Evolutionary conservation across 495 filamentous ascomycete genomes (phyloP).

Genomic region (Emericellopsis terricola): DNA sequence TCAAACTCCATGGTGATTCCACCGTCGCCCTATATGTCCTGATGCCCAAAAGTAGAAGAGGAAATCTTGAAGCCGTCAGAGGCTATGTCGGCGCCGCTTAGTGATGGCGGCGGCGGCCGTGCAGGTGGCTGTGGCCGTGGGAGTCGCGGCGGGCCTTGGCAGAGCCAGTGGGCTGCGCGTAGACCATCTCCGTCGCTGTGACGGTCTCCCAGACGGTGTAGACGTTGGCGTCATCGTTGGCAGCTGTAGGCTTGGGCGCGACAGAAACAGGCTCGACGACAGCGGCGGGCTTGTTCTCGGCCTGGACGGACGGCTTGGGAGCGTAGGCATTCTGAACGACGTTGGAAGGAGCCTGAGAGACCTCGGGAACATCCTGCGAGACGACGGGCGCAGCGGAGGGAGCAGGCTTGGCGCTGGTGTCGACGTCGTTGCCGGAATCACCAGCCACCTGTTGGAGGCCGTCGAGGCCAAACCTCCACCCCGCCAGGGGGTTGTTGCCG

Average conservation of each 20-base stretch:
- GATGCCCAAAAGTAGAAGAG: too few species aligned
- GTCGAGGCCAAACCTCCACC: conserved; percentile 14
- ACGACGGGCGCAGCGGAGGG: conserved; percentile 1
- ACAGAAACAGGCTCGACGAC: background rate
- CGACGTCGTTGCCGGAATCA: background rate
- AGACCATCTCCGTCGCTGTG: conserved; percentile 13
- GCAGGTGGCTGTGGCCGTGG: conserved; percentile 9
- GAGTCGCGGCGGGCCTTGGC: conserved; percentile 6
- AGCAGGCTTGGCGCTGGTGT: background rate
- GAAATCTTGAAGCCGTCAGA: background rate
- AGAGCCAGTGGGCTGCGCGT: background rate
- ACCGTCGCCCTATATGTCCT: too few species aligned
- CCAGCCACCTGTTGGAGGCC: conserved; percentile 1
- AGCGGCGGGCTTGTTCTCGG: background rate
- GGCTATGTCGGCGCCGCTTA: background rate
- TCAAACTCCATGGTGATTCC: too few species aligned
- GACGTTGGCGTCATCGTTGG: conserved; percentile 21
- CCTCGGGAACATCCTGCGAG: too few species aligned
- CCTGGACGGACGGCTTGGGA: background rate
- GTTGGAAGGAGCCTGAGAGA: conserved; percentile 1
- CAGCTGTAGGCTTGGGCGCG: conserved; percentile 5
- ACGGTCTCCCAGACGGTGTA: conserved; percentile 23
- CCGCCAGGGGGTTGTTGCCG: conserved; percentile 35
- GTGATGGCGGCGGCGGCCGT: conserved; percentile 1
- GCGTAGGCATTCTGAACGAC: background rate